These are phyloP conservation scores for Dacryopinax spathularia DNA, from an alignment of 768 basidiomycete genomes.

Conservation along the genomic window DNA sequence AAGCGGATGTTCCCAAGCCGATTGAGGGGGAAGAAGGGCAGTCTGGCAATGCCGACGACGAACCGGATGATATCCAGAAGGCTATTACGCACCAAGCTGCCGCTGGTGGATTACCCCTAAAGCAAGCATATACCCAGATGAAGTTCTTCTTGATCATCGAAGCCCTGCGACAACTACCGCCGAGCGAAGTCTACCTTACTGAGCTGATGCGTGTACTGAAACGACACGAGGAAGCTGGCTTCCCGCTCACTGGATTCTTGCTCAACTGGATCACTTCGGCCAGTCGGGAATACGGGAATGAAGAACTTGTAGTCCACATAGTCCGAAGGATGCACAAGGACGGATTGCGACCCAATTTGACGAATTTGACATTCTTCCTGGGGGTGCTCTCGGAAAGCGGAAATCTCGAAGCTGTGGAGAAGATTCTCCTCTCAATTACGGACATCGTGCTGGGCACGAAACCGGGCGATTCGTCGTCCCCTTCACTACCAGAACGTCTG, in stretches of 20 bases:
- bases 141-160: neutral
- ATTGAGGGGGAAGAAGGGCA: neutral
- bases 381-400: neutral
- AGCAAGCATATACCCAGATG: neutral
- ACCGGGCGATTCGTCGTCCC: neutral
- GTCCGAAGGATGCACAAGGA: neutral
- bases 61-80: neutral
- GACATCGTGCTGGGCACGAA: neutral
- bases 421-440: neutral
- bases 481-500: neutral
- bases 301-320: neutral
- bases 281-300: neutral
- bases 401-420: neutral
- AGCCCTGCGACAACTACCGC: neutral
- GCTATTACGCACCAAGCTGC: too few species aligned
- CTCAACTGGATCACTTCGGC: neutral
- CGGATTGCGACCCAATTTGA: neutral
- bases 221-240: neutral
- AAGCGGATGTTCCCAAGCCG: neutral
- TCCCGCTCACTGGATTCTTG: neutral
- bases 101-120: too few species aligned
- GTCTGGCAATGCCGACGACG: neutral
- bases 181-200: neutral
- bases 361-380: neutral
- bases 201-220: neutral